These are phyloP conservation scores for Botrytis byssoidea DNA, from an alignment of 2,329 filamentous ascomycete species.

Conservation along the genomic window DNA sequence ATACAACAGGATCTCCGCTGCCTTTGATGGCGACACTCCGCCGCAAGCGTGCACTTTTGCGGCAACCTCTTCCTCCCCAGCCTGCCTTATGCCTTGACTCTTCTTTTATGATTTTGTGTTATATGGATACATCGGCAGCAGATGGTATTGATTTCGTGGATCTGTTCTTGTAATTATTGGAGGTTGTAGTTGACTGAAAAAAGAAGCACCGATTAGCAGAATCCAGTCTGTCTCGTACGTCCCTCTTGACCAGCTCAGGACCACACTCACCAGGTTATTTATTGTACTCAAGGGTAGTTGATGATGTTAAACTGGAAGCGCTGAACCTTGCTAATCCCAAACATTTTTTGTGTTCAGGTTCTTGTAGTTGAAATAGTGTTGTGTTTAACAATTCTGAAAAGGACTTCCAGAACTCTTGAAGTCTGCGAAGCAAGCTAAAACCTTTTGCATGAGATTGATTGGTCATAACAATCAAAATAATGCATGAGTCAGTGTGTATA, in stretches of 20 bases:
- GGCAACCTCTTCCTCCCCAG: too few relatives aligned
- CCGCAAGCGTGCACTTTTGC: neutral
- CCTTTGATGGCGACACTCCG: neutral
- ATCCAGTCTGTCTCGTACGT: neutral
- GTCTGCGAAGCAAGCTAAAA: neutral
- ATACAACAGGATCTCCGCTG: neutral
- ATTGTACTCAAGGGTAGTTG: too few relatives aligned
- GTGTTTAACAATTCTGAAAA: neutral
- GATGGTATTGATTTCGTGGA: neutral
- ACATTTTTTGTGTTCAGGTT: neutral
- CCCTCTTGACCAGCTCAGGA: neutral
- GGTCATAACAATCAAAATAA: too few relatives aligned
- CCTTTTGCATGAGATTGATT: neutral
- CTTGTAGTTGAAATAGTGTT: neutral
- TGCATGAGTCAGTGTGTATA: neutral
- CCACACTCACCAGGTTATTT: neutral
- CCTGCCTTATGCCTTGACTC: neutral
- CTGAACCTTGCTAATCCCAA: neutral
- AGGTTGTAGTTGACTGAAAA: neutral
- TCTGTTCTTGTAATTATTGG: neutral
- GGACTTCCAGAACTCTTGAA: too few relatives aligned
- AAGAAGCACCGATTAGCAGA: neutral
- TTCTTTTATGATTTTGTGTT: too few relatives aligned
- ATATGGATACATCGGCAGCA: too few relatives aligned
- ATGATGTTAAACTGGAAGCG: neutral